Percentiles rank a stretch among this genome's conserved stretches.
Conservation (phyloP, 495 filamentous ascomycete genomes). For the Talaromyces nanjingensis region DNA sequence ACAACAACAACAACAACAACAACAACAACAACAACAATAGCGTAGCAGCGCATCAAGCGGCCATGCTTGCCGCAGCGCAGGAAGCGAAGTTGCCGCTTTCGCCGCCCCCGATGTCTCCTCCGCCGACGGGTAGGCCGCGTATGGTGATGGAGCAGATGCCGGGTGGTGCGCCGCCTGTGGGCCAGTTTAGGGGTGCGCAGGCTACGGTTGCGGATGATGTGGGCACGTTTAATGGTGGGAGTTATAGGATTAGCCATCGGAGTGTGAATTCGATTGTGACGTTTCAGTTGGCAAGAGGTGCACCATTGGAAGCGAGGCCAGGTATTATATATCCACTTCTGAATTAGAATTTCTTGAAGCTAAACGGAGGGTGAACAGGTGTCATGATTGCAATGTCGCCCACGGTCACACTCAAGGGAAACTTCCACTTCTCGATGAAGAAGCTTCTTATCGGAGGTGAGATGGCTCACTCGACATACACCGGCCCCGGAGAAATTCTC, state of each 20-base stretch:
- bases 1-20: slow-evolving; percentile 10
- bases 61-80: slow-evolving; percentile 9
- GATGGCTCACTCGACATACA: slow-evolving; percentile 72
- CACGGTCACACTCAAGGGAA: slow-evolving; percentile 73
- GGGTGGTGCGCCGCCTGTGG: slow-evolving; percentile 40
- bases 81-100: slow-evolving; percentile 16
- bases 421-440: slow-evolving; percentile 73
- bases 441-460: slow-evolving; percentile 79
- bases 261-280: slow-evolving; percentile 88
- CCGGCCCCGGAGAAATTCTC: slow-evolving; percentile 85
- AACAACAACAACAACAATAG: slow-evolving; percentile 13
- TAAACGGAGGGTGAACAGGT: slow-evolving; percentile 34
- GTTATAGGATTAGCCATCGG: slow-evolving; percentile 86
- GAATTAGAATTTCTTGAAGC: too few species aligned
- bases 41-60: slow-evolving; percentile 3
- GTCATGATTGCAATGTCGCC: slow-evolving; percentile 95
- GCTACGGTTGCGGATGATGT: slow-evolving; percentile 64
- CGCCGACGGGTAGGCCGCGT: slow-evolving; percentile 15
- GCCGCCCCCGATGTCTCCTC: slow-evolving; percentile 18
- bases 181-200: slow-evolving; percentile 52
- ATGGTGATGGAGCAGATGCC: slow-evolving; percentile 24
- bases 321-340: too few species aligned
- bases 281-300: slow-evolving; percentile 81
- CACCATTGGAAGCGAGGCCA: slow-evolving; percentile 73
- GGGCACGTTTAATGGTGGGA: slow-evolving; percentile 93